Percentiles rank a stretch among this genome's conserved stretches.
Evolutionary conservation across 257 asterid genomes (phyloP).

Genomic region (Osmanthus fragrans): DNA sequence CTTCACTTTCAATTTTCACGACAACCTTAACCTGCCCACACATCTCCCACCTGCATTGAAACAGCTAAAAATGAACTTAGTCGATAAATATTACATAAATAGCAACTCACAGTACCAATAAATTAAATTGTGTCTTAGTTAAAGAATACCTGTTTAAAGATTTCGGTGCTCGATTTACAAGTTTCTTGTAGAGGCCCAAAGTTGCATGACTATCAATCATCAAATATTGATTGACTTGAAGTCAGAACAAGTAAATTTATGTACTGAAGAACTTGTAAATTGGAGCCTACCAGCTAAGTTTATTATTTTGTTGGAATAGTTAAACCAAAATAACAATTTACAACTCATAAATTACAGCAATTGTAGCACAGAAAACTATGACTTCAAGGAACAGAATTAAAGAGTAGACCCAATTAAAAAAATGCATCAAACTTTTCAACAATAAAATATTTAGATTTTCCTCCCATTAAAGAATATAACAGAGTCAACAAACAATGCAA

Average conservation of each 20-base stretch:
- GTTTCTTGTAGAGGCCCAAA: slow-evolving; percentile 87
- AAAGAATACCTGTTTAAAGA: slow-evolving; percentile 70
- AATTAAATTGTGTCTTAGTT: slow-evolving; percentile 1
- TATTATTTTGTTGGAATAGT: neutral
- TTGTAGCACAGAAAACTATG: neutral
- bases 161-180: slow-evolving; percentile 79
- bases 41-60: slow-evolving; percentile 91
- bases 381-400: neutral
- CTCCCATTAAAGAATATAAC: neutral
- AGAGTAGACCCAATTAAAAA: neutral
- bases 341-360: neutral
- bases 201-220: slow-evolving; percentile 76
- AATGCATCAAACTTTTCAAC: neutral
- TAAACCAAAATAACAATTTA: too few relatives aligned
- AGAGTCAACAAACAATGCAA: neutral
- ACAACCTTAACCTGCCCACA: slow-evolving; percentile 99
- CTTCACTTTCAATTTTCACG: slow-evolving; percentile 86
- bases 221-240: slow-evolving; percentile 18
- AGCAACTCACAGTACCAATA: neutral
- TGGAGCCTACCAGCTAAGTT: neutral
- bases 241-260: slow-evolving; percentile 15
- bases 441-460: neutral
- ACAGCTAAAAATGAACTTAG: slow-evolving; percentile 1
- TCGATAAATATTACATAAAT: neutral
- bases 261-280: neutral